Conservation (phyloP, 2,329 filamentous ascomycete genomes). For the Colletotrichum sp. region DNA sequence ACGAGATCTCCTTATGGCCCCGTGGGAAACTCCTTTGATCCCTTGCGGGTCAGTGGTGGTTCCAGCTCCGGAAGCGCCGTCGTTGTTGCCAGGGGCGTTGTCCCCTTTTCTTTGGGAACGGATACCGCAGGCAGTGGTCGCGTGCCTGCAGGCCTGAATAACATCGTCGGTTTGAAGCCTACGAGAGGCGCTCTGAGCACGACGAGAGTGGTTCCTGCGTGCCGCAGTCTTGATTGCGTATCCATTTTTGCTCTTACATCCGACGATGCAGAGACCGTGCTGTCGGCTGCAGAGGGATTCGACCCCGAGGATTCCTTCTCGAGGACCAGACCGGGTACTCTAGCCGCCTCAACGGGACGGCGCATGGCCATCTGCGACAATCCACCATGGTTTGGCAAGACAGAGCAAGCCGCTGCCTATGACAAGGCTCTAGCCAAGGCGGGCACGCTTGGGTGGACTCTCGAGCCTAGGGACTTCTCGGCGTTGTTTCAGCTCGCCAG, state of each 20-base stretch:
- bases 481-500: conserved; percentile 56
- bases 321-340: conserved; percentile 35
- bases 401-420: conserved; percentile 47
- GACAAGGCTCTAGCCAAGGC: conserved; percentile 42
- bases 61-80: conserved; percentile 64
- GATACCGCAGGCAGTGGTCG: conserved; percentile 62
- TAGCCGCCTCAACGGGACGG: conserved; percentile 8
- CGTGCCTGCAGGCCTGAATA: conserved; percentile 59
- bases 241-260: conserved; percentile 56
- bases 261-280: conserved; percentile 52
- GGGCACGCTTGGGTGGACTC: conserved; percentile 41
- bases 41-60: conserved; percentile 47
- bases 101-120: conserved; percentile 61
- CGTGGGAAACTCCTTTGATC: conserved; percentile 55
- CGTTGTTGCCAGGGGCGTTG: conserved; percentile 55
- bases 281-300: conserved; percentile 51
- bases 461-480: conserved; percentile 50
- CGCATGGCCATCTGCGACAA: conserved; percentile 43
- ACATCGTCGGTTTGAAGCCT: conserved; percentile 55
- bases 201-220: conserved; percentile 57
- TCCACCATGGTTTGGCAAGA: conserved; percentile 39
- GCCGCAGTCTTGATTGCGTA: conserved; percentile 61
- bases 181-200: conserved; percentile 58
- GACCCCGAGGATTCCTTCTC: conserved; percentile 58
- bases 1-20: conserved; percentile 65